phyloP scores from a whole-genome alignment of 192 early-diverging fungal genomes.

The Podila epicladia region DNA sequence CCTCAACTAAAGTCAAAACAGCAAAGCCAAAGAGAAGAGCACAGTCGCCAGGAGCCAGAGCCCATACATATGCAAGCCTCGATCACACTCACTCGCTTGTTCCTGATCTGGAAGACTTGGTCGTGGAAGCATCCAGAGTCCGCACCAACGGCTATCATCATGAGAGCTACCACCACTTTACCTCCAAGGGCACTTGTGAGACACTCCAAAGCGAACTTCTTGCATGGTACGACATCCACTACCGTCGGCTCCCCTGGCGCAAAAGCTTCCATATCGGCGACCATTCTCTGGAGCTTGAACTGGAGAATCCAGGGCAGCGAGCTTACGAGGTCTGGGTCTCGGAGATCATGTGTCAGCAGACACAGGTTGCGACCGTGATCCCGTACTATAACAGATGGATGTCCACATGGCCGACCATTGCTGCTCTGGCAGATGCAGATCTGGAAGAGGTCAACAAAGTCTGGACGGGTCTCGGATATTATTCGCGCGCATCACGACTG shows the following conservation, averaged over 20 bases:
- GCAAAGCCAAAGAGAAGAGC: not conserved
- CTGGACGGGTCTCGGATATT: slow-evolving; percentile 86
- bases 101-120: slow-evolving; percentile 42
- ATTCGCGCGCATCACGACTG: slow-evolving; percentile 74
- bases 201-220: slow-evolving; percentile 57
- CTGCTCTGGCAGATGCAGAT: slow-evolving; percentile 68
- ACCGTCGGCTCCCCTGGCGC: slow-evolving; percentile 75
- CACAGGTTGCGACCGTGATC: slow-evolving; percentile 77
- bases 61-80: too few species aligned
- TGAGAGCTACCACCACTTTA: slow-evolving; percentile 51
- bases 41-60: too few species aligned
- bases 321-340: slow-evolving; percentile 82
- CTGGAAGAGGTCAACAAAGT: slow-evolving; percentile 69
- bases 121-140: slow-evolving; percentile 19
- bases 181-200: slow-evolving; percentile 7
- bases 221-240: slow-evolving; percentile 68
- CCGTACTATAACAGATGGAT: slow-evolving; percentile 79
- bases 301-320: slow-evolving; percentile 53
- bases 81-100: not conserved
- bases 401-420: slow-evolving; percentile 75
- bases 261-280: slow-evolving; percentile 31
- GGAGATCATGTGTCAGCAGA: slow-evolving; percentile 91
- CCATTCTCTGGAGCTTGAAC: slow-evolving; percentile 20
- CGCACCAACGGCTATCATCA: slow-evolving; percentile 16
- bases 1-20: not conserved